Percentiles rank a stretch among this genome's conserved stretches.
phyloP scores from a whole-genome alignment of 805 yeast genomes.

The Cyberlindnera xishuangbannaensis region DNA sequence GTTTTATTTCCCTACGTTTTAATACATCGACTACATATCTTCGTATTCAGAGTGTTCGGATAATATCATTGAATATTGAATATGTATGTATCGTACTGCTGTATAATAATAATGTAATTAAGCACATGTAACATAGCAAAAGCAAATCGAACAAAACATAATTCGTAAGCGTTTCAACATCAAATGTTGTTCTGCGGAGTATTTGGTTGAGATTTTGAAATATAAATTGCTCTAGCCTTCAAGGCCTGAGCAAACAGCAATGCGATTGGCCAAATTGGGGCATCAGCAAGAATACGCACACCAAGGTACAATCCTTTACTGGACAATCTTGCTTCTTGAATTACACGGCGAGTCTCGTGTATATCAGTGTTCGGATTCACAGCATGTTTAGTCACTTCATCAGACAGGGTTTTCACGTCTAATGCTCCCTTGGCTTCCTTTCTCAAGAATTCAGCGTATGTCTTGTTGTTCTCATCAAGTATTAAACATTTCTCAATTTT shows the following conservation, averaged over 20 bases:
- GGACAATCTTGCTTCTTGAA: conserved; percentile 45
- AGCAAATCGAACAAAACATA: too few species aligned
- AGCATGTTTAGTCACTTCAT: conserved; percentile 43
- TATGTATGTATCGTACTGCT: too few species aligned
- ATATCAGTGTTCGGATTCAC: conserved; percentile 39
- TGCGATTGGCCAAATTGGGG: conserved; percentile 84
- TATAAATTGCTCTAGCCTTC: conserved; percentile 52
- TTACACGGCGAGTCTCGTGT: conserved; percentile 40
- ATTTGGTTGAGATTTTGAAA: too few species aligned
- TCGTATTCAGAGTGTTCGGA: too few species aligned
- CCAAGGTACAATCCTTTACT: conserved; percentile 61
- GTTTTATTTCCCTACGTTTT: too few species aligned
- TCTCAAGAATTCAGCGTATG: conserved; percentile 54
- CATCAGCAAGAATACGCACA: conserved; percentile 72
- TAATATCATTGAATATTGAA: too few species aligned
- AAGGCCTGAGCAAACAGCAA: conserved; percentile 75
- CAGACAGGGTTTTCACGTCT: conserved; percentile 45
- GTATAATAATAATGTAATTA: too few species aligned
- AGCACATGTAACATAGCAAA: too few species aligned
- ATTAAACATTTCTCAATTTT: conserved; percentile 55
- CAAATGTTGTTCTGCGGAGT: too few species aligned
- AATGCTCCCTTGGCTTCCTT: conserved; percentile 55
- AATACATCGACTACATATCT: too few species aligned
- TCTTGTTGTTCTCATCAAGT: conserved; percentile 45
- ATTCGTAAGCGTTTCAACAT: too few species aligned